Conservation (phyloP, 2,329 filamentous ascomycete species). For the Aspergillus japonicus region DNA sequence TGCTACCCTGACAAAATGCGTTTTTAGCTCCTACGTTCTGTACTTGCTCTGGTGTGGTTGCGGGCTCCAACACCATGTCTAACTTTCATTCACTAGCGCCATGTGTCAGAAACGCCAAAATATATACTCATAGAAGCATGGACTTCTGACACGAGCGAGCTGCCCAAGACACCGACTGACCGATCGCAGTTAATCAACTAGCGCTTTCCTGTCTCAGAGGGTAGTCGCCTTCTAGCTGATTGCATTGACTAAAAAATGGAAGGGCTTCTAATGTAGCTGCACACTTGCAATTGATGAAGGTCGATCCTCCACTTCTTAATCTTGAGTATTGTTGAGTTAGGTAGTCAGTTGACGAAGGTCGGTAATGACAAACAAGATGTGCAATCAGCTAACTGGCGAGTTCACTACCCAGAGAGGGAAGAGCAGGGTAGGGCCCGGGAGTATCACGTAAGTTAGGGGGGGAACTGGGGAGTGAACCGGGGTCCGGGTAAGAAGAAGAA, state of each 20-base stretch:
- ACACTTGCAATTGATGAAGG: slow-evolving; percentile 1
- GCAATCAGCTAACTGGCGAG: not conserved
- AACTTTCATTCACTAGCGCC: too few relatives aligned
- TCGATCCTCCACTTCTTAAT: slow-evolving; percentile 5
- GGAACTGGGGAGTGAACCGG: not conserved
- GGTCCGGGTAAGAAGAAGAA: not conserved
- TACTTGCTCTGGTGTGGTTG: too few relatives aligned
- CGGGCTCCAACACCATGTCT: too few relatives aligned
- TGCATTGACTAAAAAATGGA: slow-evolving; percentile 6
- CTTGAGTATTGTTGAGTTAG: not conserved
- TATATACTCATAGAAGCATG: too few relatives aligned
- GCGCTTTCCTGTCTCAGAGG: too few relatives aligned
- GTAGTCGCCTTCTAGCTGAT: not conserved
- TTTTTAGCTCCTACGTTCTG: too few relatives aligned
- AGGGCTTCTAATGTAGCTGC: slow-evolving; percentile 3
- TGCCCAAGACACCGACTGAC: too few relatives aligned
- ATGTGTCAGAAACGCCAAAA: too few relatives aligned
- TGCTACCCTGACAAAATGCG: too few relatives aligned
- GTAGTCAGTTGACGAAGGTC: not conserved
- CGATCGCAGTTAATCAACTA: too few relatives aligned
- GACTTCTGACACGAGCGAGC: too few relatives aligned
- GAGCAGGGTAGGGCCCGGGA: not conserved
- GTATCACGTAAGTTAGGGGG: not conserved
- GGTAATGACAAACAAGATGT: not conserved
- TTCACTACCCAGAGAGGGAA: not conserved